phyloP scores from a whole-genome alignment of 2,329 filamentous ascomycete species.

The Exophiala xenobiotica region DNA sequence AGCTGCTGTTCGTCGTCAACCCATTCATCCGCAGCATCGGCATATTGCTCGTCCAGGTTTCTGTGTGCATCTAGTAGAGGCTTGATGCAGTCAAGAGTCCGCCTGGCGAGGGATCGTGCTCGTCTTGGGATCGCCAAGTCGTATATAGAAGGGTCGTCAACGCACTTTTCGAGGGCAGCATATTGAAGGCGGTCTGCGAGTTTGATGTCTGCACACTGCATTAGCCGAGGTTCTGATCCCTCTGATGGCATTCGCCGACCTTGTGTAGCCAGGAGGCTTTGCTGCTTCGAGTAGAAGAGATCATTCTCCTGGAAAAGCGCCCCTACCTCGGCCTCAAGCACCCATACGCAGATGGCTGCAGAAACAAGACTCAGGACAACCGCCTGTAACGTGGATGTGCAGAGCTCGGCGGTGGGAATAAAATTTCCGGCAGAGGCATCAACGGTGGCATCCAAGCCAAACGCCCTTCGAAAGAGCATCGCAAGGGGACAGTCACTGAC shows the following conservation, averaged over 20 bases:
- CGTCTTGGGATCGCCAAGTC: background rate
- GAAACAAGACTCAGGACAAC: background rate
- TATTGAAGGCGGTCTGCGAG: background rate
- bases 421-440: background rate
- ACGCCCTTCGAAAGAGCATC: too few species aligned
- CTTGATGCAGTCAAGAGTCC: background rate
- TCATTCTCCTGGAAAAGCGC: slow-evolving; percentile 8
- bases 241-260: background rate
- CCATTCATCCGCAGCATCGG: background rate
- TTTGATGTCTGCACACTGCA: background rate
- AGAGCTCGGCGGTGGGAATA: background rate
- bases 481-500: too few species aligned
- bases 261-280: background rate
- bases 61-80: background rate
- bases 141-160: background rate
- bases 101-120: background rate
- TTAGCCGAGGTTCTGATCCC: background rate
- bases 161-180: background rate
- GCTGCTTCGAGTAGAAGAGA: slow-evolving; percentile 3
- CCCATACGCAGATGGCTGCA: slow-evolving; percentile 7
- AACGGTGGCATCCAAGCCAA: too few species aligned
- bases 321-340: slow-evolving; percentile 7
- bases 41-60: background rate
- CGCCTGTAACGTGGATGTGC: background rate
- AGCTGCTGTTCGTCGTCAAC: background rate